phyloP scores from a whole-genome alignment of 208 protist genomes.

The Crithidia acanthocephali region DNA sequence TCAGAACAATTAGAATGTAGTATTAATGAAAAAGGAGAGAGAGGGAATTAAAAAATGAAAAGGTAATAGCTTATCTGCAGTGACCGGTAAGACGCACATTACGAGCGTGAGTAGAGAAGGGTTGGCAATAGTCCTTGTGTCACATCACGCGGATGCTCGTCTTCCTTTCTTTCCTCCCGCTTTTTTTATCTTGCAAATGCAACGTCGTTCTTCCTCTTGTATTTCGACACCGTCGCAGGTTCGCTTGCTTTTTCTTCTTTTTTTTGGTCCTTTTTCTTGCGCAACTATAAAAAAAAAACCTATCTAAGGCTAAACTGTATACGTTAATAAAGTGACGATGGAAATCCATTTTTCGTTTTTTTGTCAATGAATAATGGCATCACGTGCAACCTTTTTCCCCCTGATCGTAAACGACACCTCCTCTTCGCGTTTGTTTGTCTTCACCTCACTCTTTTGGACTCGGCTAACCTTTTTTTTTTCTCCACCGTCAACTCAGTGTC shows the following conservation, averaged over 20 bases:
- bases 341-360: slow-evolving; percentile 14
- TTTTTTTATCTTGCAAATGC: background rate
- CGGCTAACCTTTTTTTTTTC: no score
- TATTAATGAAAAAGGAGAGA: slow-evolving; percentile 16
- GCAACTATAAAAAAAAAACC: slow-evolving; percentile 10
- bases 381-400: background rate
- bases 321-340: slow-evolving; percentile 8
- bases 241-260: slow-evolving; percentile 9
- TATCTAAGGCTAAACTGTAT: background rate
- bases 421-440: background rate
- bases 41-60: slow-evolving; percentile 13
- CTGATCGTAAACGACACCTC: background rate
- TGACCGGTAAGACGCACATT: background rate
- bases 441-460: background rate
- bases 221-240: no score
- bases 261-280: slow-evolving; percentile 4
- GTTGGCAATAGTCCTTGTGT: slow-evolving; percentile 1
- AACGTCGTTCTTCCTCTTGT: background rate
- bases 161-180: slow-evolving; percentile 18
- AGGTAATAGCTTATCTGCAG: background rate
- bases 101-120: background rate
- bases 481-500: no score
- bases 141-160: slow-evolving; percentile 10
- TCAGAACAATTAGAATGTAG: slow-evolving; percentile 2
- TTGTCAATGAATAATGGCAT: background rate